phyloP scores from a whole-genome alignment of 2,329 filamentous ascomycete species.

The Aspergillus viridinutans region DNA sequence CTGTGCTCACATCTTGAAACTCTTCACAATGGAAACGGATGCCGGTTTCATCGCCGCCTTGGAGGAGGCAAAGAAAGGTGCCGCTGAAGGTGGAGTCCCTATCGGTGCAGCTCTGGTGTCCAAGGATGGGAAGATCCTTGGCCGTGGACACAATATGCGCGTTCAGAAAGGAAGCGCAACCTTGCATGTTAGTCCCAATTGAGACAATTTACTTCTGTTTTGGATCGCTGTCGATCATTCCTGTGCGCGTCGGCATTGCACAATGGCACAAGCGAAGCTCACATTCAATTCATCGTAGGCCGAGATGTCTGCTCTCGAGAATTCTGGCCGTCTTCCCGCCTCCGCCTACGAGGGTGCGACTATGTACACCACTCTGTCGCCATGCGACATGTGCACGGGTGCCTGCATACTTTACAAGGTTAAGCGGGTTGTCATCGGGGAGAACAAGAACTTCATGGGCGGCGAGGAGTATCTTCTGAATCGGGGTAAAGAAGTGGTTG shows the following conservation, averaged over 20 bases:
- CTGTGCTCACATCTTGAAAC: background rate
- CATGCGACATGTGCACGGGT: slow-evolving; percentile 78
- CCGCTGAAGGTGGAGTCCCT: slow-evolving; percentile 55
- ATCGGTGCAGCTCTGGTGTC: slow-evolving; percentile 62
- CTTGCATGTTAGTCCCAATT: slow-evolving; percentile 56
- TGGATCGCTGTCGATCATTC: background rate
- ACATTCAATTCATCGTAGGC: slow-evolving; percentile 46
- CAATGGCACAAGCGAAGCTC: background rate
- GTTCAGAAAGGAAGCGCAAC: slow-evolving; percentile 68
- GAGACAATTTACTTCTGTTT: background rate
- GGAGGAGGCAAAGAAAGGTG: slow-evolving; percentile 53
- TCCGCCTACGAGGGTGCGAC: slow-evolving; percentile 66
- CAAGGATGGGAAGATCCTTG: slow-evolving; percentile 65
- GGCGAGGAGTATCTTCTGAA: slow-evolving; percentile 66
- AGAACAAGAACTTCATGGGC: slow-evolving; percentile 71
- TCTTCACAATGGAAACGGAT: slow-evolving; percentile 37
- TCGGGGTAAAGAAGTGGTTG: slow-evolving; percentile 68
- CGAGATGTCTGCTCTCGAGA: slow-evolving; percentile 71
- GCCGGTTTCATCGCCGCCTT: slow-evolving; percentile 55
- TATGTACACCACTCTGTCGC: slow-evolving; percentile 79
- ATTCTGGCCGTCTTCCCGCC: slow-evolving; percentile 67
- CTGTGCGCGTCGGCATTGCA: background rate
- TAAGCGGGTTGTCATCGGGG: slow-evolving; percentile 68
- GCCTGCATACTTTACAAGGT: slow-evolving; percentile 74
- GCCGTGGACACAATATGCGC: slow-evolving; percentile 70